phyloP scores from a whole-genome alignment of 2,329 filamentous ascomycete genomes.

The Ampelomyces quisqualis region DNA sequence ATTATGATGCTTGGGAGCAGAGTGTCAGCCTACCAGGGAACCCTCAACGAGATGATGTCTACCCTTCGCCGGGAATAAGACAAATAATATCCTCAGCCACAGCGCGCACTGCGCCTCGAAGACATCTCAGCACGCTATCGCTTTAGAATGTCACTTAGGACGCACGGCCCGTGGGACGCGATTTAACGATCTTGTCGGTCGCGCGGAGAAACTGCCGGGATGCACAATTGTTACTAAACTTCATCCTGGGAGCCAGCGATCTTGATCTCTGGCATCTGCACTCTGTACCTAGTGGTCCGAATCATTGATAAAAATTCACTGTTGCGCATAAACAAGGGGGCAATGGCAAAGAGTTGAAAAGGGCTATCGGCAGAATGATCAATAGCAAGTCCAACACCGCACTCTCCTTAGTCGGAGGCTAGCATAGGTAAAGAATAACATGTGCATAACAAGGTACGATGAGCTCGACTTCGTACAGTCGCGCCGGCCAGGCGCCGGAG shows the following conservation, averaged over 20 bases:
- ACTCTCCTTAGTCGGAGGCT: not conserved
- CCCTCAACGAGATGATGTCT: too few relatives aligned
- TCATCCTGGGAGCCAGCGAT: constrained; percentile 6
- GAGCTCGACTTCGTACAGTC: constrained; percentile 1
- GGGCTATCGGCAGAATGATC: constrained; percentile 3
- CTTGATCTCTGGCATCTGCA: constrained; percentile 8
- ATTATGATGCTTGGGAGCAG: too few relatives aligned
- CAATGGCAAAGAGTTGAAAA: constrained; percentile 6
- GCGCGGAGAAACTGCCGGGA: constrained; percentile 12
- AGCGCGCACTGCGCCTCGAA: constrained; percentile 2
- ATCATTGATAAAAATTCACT: constrained; percentile 1
- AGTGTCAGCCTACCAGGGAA: too few relatives aligned
- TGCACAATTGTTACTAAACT: constrained; percentile 7
- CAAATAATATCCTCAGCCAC: constrained; percentile 7
- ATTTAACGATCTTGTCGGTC: constrained; percentile 8
- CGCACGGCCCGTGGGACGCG: constrained; percentile 5
- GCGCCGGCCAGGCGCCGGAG: not conserved
- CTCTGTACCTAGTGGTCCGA: constrained; percentile 8
- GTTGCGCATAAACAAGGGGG: constrained; percentile 9
- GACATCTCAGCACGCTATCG: constrained; percentile 10
- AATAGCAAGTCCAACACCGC: constrained; percentile 3
- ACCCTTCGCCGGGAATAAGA: too few relatives aligned
- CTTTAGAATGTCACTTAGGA: constrained; percentile 5
- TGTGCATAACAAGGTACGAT: too few relatives aligned
- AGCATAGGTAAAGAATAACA: not conserved